These are phyloP conservation scores for Kodamaea fungicola DNA, from an alignment of 1,139 yeast species.

Conservation along the genomic window DNA sequence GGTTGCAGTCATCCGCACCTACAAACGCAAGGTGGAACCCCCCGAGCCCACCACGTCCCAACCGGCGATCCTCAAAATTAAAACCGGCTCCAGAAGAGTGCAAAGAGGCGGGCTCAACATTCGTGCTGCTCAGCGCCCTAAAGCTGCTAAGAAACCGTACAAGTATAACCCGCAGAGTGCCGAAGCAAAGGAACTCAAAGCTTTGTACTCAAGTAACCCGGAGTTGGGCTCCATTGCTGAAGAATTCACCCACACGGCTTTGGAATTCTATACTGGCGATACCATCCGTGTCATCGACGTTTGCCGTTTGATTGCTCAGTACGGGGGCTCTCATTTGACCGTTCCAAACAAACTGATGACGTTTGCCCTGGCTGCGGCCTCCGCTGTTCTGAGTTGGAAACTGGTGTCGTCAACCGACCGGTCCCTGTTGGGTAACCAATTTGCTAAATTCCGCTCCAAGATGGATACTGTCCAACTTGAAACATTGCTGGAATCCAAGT, in stretches of 20 bases:
- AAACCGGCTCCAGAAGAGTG: slow-evolving; percentile 22
- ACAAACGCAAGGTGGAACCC: slow-evolving; percentile 5
- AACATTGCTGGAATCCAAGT: slow-evolving; percentile 2
- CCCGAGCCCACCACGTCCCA: slow-evolving; percentile 1
- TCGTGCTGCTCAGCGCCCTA: slow-evolving; percentile 2
- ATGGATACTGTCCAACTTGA: slow-evolving; percentile 2
- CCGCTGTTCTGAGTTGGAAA: not conserved
- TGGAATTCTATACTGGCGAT: slow-evolving; percentile 41
- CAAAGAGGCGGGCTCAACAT: slow-evolving; percentile 17
- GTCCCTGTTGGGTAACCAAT: slow-evolving; percentile 8
- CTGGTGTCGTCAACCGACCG: not conserved
- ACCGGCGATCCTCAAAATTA: not conserved
- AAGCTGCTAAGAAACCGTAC: slow-evolving; percentile 1
- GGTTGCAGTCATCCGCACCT: slow-evolving; percentile 25
- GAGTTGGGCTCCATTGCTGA: slow-evolving; percentile 12
- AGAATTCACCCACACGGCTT: slow-evolving; percentile 33
- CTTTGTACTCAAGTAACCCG: slow-evolving; percentile 16
- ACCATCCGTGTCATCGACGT: slow-evolving; percentile 27
- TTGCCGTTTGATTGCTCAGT: slow-evolving; percentile 22
- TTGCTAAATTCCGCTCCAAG: slow-evolving; percentile 10
- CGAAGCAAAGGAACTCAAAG: slow-evolving; percentile 20
- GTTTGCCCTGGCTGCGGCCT: slow-evolving; percentile 2
- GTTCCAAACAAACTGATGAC: not conserved
- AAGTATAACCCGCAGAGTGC: slow-evolving; percentile 5
- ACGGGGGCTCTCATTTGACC: slow-evolving; percentile 17